Evolutionary conservation across 257 asterid species (phyloP), one percentile per base, ranked within the genome.

Genomic region (Solanum pimpinellifolium): DNA sequence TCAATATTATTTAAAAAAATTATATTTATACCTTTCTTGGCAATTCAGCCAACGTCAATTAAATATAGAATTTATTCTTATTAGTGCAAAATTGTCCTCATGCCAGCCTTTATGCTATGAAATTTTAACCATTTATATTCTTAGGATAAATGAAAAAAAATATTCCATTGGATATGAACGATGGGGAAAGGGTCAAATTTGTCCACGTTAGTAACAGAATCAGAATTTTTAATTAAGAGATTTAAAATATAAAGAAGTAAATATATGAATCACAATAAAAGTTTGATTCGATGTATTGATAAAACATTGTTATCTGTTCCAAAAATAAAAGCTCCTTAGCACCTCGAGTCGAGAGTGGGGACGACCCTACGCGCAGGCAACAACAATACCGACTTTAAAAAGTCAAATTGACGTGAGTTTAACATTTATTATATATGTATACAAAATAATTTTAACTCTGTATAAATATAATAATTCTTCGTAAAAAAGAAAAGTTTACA

Each of bases 11-110:
- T 4, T 9, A 52, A 69, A 20, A 25, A 10, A 68, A 49, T 52
- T 52, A 52, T 20, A 52, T 31, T 31, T 76, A 86, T 86, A 37
- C 66, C 78, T 86, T 76, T 86, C 88, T 86, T 86, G 33, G 56
- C 44, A 11, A 44, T 62, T 77, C 88, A 72, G 87, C 84, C 18
- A 86, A 73, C 11, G 2, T 3, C 72, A 49, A 44, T 37, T 25
- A 68, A 84, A 20, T 27, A 47, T 31, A 70, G 70, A 68, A 77
- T 77, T 11, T 76, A 37, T 62, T 39, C 83, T 27, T 85, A 18
- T 47, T 33, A 29, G 20, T 73, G 84, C 39, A 75, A 37, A 75
- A 21, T 74, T 21, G 33, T 39, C 12, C 42, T 80, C 68, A 46
- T 80, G 35, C 66, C 65, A 78, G 84, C 66, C 39, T 25, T 52